Evolutionary conservation across 2,329 filamentous ascomycete genomes (phyloP).

Genomic region (Amylocarpus encephaloides): DNA sequence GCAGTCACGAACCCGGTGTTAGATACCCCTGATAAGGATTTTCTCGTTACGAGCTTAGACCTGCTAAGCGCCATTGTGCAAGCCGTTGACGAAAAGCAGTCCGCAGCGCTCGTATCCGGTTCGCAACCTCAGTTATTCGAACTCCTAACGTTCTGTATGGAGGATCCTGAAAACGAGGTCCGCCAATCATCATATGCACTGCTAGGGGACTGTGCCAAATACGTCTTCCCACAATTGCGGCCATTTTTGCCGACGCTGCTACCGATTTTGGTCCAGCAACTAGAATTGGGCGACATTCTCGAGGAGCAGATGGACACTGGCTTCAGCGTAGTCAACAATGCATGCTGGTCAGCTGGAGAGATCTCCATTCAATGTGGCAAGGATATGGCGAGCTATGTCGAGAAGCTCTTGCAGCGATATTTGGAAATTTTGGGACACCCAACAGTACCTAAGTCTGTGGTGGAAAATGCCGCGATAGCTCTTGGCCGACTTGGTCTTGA

Average conservation of each 20-base stretch:
- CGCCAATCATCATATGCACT: constrained; percentile 94
- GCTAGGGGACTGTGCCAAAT: constrained; percentile 90
- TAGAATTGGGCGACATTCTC: constrained; percentile 70
- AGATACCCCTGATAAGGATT: constrained; percentile 90
- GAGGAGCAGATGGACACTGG: constrained; percentile 78
- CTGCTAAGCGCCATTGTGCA: constrained; percentile 91
- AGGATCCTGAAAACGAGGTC: constrained; percentile 84
- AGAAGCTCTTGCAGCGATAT: constrained; percentile 69
- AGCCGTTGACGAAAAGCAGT: constrained; percentile 68
- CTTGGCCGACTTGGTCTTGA: constrained; percentile 80
- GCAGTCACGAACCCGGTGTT: constrained; percentile 59
- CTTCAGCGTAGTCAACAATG: constrained; percentile 95
- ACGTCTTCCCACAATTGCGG: constrained; percentile 76
- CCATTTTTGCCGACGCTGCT: constrained; percentile 67
- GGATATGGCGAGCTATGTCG: constrained; percentile 69
- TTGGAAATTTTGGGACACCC: constrained; percentile 79
- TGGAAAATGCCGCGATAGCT: constrained; percentile 91
- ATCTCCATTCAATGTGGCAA: constrained; percentile 75
- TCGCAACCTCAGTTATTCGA: constrained; percentile 85
- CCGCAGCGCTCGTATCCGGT: constrained; percentile 66
- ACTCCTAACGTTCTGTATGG: constrained; percentile 84
- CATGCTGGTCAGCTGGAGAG: constrained; percentile 94
- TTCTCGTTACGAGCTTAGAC: constrained; percentile 90
- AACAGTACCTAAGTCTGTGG: constrained; percentile 77
- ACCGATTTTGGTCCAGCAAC: constrained; percentile 76